These are phyloP conservation scores for Psilocybe mexicana DNA, from an alignment of 1,284 basidiomycete genomes.

Conservation along the genomic window DNA sequence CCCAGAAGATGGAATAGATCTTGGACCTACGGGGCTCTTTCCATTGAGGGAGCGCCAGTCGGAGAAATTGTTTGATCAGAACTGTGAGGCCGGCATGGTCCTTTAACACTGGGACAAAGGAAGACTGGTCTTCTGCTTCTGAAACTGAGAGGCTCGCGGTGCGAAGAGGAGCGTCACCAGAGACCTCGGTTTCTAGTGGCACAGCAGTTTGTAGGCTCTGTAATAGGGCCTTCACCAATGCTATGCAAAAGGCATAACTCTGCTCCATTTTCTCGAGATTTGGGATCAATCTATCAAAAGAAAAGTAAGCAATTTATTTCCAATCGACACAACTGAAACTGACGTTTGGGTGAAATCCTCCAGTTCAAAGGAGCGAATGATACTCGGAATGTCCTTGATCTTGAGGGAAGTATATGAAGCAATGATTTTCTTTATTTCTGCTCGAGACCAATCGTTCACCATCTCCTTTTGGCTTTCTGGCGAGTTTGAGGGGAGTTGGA, in stretches of 20 bases:
- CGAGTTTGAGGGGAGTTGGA: slow-evolving; percentile 15
- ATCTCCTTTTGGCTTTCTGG: slow-evolving; percentile 8
- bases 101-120: neutral
- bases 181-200: neutral
- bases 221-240: slow-evolving; percentile 20
- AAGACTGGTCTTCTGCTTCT: too few relatives aligned
- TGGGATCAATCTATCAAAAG: slow-evolving; percentile 19
- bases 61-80: slow-evolving; percentile 18
- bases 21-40: slow-evolving; percentile 7
- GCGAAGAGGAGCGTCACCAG: too few relatives aligned
- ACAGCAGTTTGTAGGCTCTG: neutral
- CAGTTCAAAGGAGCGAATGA: slow-evolving; percentile 18
- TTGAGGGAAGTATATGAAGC: slow-evolving; percentile 15
- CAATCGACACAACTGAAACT: neutral
- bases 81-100: slow-evolving; percentile 7
- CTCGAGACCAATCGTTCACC: slow-evolving; percentile 20
- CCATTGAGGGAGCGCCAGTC: slow-evolving; percentile 20
- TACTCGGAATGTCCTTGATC: slow-evolving; percentile 21
- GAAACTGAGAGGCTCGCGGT: too few relatives aligned
- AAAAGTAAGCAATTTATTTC: neutral
- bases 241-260: slow-evolving; percentile 22
- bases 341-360: slow-evolving; percentile 15
- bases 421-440: slow-evolving; percentile 18
- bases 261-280: slow-evolving; percentile 19
- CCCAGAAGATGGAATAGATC: neutral